phyloP scores from a whole-genome alignment of 495 filamentous ascomycete species.

The Gamarada debralockiae region DNA sequence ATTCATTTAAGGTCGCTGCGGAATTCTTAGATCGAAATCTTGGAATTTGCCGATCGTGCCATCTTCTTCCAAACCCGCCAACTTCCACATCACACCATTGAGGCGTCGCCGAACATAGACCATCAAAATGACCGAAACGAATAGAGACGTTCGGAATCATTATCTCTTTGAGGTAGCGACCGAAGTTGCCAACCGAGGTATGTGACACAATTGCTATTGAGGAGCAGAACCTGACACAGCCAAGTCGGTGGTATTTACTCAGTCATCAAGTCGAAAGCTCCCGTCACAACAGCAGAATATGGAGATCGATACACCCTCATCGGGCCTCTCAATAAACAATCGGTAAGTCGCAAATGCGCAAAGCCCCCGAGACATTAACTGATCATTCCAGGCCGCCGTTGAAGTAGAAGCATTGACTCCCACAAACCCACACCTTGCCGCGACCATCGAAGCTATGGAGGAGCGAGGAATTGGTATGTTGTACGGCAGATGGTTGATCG shows the following conservation, averaged over 20 bases:
- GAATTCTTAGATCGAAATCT: background rate
- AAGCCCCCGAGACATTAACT: slow-evolving; percentile 16
- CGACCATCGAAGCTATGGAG: slow-evolving; percentile 85
- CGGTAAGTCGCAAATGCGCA: slow-evolving; percentile 47
- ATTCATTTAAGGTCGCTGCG: background rate
- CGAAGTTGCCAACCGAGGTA: slow-evolving; percentile 94
- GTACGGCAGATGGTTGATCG: slow-evolving; percentile 96
- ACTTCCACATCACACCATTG: background rate
- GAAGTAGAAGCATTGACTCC: slow-evolving; percentile 93
- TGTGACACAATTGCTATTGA: slow-evolving; percentile 17
- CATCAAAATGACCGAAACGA: slow-evolving; percentile 27
- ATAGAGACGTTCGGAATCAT: slow-evolving; percentile 70
- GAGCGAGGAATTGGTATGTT: slow-evolving; percentile 85
- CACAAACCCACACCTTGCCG: slow-evolving; percentile 70
- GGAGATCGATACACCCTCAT: slow-evolving; percentile 94
- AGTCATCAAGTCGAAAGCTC: slow-evolving; percentile 97
- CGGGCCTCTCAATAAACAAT: slow-evolving; percentile 86
- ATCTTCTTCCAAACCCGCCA: background rate
- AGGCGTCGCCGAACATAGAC: background rate
- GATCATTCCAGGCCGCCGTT: slow-evolving; percentile 65
- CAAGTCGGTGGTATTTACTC: slow-evolving; percentile 97
- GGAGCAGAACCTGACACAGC: background rate
- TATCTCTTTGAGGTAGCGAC: slow-evolving; percentile 93
- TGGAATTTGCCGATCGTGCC: background rate
- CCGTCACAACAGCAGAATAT: slow-evolving; percentile 97